Evolutionary conservation across 768 basidiomycete genomes (phyloP).

Genomic region (Mycena venus): DNA sequence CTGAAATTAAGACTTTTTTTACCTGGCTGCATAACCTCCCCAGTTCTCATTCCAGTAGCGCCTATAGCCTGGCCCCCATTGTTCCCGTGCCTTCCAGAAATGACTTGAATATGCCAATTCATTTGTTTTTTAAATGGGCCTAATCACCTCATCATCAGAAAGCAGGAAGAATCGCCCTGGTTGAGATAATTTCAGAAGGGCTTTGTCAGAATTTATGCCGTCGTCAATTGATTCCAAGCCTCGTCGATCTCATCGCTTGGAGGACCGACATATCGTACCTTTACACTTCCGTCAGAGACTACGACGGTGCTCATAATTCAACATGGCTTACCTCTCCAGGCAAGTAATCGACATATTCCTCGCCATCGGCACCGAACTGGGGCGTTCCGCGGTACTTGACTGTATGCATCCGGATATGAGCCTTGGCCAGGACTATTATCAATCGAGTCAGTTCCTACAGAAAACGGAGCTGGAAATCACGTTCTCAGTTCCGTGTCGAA

Average conservation of each 20-base stretch:
- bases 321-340: background rate
- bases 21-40: background rate
- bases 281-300: no score
- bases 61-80: background rate
- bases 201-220: background rate
- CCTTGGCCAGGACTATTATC: background rate
- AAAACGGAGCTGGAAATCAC: background rate
- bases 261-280: background rate
- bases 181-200: background rate
- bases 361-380: background rate
- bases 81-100: background rate
- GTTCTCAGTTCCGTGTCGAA: background rate
- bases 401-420: background rate
- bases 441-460: background rate
- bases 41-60: background rate
- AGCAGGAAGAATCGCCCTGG: constrained; percentile 6
- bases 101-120: no score
- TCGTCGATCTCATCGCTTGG: constrained; percentile 12
- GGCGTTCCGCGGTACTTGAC: constrained; percentile 8
- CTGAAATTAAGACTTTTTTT: background rate
- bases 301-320: no score
- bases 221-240: constrained; percentile 7
- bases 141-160: constrained; percentile 1
- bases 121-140: no score
- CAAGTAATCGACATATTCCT: background rate